These are phyloP conservation scores for Pseudopyrenochaeta lycopersici DNA, from an alignment of 2,329 filamentous ascomycete species.

Conservation along the genomic window DNA sequence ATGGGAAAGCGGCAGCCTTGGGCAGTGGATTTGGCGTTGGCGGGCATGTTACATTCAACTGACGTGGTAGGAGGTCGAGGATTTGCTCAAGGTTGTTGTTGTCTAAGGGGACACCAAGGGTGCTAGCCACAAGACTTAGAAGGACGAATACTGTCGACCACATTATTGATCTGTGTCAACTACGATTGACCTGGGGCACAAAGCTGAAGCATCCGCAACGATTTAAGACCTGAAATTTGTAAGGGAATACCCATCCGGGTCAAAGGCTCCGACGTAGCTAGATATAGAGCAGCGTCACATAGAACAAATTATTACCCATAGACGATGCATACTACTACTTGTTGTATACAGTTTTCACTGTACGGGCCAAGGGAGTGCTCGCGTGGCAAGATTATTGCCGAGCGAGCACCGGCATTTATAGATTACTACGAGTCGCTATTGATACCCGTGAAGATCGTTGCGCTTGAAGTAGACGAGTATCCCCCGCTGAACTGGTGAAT, in stretches of 20 bases:
- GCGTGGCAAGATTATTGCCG: background rate
- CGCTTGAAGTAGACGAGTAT: no score
- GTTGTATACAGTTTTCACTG: background rate
- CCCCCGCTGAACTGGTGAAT: no score
- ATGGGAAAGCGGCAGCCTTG: constrained; percentile 29
- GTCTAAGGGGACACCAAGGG: constrained; percentile 15
- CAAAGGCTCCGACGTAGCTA: constrained; percentile 2
- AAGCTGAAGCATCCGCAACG: background rate
- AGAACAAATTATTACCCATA: background rate
- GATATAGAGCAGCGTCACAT: constrained; percentile 4
- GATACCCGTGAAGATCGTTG: no score
- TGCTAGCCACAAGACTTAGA: constrained; percentile 7
- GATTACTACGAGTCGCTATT: background rate
- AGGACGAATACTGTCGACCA: constrained; percentile 12
- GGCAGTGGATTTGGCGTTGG: constrained; percentile 37
- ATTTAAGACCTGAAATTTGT: background rate
- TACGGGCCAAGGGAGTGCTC: background rate
- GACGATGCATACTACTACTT: background rate
- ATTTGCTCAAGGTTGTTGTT: constrained; percentile 5
- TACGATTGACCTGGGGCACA: background rate
- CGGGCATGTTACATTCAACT: constrained; percentile 36
- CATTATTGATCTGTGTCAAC: constrained; percentile 11
- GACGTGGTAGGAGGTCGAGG: constrained; percentile 24
- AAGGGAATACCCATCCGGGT: background rate
- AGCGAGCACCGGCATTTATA: background rate